Evolutionary conservation across 78 protist genomes (phyloP).

Genomic region (Cavenderia fasciculata): DNA sequence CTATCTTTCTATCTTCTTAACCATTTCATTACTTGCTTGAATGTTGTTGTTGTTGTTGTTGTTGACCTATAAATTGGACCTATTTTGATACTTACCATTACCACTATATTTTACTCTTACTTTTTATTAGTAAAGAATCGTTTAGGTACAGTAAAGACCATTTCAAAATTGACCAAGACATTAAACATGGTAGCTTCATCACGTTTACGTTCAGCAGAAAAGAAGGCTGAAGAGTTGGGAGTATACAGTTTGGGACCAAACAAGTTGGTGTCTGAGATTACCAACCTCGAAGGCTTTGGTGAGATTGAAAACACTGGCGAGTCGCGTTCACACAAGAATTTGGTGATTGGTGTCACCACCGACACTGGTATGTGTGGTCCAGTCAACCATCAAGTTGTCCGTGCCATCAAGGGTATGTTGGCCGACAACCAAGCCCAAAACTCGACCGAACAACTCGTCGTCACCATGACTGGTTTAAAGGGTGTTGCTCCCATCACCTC

Average conservation of each 20-base stretch:
- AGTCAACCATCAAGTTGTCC: slow-evolving; percentile 64
- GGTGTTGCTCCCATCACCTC: slow-evolving; percentile 44
- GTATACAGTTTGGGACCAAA: slow-evolving; percentile 46
- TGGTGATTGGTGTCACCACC: slow-evolving; percentile 70
- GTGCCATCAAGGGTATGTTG: slow-evolving; percentile 35
- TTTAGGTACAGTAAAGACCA: slow-evolving; percentile 74
- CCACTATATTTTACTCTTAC: neutral
- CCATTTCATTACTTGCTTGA: too few relatives aligned
- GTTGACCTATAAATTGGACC: too few relatives aligned
- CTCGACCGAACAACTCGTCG: neutral
- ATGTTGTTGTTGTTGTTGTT: too few relatives aligned
- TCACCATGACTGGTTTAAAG: slow-evolving; percentile 43
- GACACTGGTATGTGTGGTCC: slow-evolving; percentile 85
- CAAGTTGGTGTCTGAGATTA: slow-evolving; percentile 9
- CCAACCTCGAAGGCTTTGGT: neutral
- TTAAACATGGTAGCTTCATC: slow-evolving; percentile 84
- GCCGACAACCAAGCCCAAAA: neutral
- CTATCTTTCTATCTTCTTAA: too few relatives aligned
- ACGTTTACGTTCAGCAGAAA: slow-evolving; percentile 71
- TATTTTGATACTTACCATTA: neutral
- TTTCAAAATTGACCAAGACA: slow-evolving; percentile 76
- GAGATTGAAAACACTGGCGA: slow-evolving; percentile 20
- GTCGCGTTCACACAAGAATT: slow-evolving; percentile 38
- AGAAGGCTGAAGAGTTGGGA: slow-evolving; percentile 52
- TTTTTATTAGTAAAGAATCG: slow-evolving; percentile 69